Base-by-base conservation (phyloP, 148 eudicot genomes). In the Agrostemma githago region DNA sequence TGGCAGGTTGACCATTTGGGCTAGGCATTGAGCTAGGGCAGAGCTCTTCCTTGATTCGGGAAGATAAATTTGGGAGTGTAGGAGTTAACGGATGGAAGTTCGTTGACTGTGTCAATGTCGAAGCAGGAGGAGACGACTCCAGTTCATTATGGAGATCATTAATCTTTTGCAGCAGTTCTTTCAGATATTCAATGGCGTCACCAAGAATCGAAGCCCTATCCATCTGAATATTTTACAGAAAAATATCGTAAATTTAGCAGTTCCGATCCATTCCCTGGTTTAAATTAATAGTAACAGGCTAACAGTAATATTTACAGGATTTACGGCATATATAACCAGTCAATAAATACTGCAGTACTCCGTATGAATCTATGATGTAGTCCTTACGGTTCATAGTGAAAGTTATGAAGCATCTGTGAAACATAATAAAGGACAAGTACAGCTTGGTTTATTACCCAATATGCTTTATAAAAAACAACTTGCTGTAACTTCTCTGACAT, bases 191-290 rank as follows among this genome's bases (percentile, higher is more conserved):
- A 17, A 92, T 86, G 6, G 97, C 97, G 79, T 92, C 97, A 71
- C 95, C 97, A 19, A 92, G 90, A 78, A 92, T 92, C 9, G 95
- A 92, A 74, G 95, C 95, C 82, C 95, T 88, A 42, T 92, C 97
- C 97, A 92, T 92, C 95, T 92, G 84, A 66, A 39, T 11, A 65
- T 15, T 57, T 59, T 17, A 43, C 12, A 11, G 4, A 39, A 39
- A 39, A 39, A 37, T 0, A 62, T 14, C 62, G 54, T 48, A 56
- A 14, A 26, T 51, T 51, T 57, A 39, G 44, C 59, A 19, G 34
- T 70, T 54, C 70, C 43, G 44, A 38, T 56, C 26, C 15, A 16
- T 53, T 67, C 68, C 15, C 10, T 58, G 20, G 19, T 9, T 56
- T 8, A 46, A 19, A 17, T 44, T 8, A 11, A 15, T 16, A 38